Conservation (phyloP, 2,329 filamentous ascomycete genomes). For the Chaetothyriales sp. region DNA sequence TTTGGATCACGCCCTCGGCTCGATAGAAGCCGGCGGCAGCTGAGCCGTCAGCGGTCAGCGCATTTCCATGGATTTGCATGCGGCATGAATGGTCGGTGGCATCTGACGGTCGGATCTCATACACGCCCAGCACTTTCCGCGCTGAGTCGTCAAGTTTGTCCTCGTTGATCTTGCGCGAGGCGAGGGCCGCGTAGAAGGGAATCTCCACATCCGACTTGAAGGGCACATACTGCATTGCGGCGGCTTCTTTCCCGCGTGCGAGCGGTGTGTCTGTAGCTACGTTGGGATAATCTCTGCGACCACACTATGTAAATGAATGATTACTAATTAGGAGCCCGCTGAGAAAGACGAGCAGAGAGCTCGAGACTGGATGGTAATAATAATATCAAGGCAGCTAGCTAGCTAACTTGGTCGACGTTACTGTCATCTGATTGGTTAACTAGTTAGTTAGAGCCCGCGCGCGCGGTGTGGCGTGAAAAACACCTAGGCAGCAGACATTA, state of each 20-base stretch:
- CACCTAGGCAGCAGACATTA: too few species aligned
- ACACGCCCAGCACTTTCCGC: conserved; percentile 71
- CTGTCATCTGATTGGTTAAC: too few species aligned
- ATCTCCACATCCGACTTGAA: conserved; percentile 92
- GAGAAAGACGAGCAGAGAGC: not conserved
- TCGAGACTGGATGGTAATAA: too few species aligned
- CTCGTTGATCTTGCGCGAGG: conserved; percentile 85
- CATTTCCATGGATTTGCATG: conserved; percentile 81
- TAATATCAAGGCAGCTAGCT: too few species aligned
- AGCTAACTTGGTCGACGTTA: too few species aligned
- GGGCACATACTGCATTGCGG: conserved; percentile 59
- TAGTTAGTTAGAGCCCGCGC: too few species aligned
- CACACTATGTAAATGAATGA: not conserved
- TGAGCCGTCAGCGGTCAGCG: conserved; percentile 67
- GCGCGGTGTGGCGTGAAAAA: too few species aligned
- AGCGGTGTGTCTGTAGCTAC: not conserved
- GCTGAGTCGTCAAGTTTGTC: conserved; percentile 93
- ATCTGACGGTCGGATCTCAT: conserved; percentile 65
- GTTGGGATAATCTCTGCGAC: too few species aligned
- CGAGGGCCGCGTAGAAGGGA: conserved; percentile 87
- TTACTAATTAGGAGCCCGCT: not conserved
- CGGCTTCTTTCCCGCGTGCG: not conserved
- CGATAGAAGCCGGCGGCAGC: conserved; percentile 59
- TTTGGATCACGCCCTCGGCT: conserved; percentile 86
- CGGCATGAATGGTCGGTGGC: conserved; percentile 63